Conservation (phyloP, 306 rosid species). For the Astragalus membranaceus region DNA sequence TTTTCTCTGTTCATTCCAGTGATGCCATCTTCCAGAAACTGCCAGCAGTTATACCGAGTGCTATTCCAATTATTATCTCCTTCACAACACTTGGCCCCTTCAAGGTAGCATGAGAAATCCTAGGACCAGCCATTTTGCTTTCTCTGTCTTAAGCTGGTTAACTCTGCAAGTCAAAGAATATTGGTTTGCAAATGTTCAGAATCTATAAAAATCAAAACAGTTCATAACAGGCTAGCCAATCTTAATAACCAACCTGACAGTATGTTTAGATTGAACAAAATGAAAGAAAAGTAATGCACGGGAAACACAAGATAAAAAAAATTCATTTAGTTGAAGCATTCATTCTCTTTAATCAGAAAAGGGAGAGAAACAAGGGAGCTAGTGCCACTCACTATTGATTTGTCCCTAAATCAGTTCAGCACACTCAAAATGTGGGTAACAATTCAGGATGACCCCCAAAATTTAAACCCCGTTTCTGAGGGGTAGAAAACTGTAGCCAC, state of each 20-base stretch:
- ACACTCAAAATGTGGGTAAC: background rate
- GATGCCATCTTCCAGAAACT: slow-evolving; percentile 86
- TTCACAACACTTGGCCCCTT: slow-evolving; percentile 84
- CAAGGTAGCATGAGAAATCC: slow-evolving; percentile 70
- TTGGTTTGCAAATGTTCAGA: background rate
- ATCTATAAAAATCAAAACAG: background rate
- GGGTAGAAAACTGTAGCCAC: background rate
- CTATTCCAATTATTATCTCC: slow-evolving; percentile 54
- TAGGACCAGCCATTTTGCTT: no score
- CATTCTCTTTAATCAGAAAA: background rate
- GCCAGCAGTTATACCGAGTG: slow-evolving; percentile 54
- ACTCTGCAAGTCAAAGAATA: no score
- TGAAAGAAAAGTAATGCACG: background rate
- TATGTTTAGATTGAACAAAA: background rate
- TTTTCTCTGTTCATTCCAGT: slow-evolving; percentile 89
- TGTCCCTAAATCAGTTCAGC: no score
- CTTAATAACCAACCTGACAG: background rate
- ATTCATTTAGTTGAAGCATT: background rate
- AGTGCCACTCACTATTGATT: background rate
- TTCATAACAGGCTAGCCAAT: background rate
- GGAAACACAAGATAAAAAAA: background rate
- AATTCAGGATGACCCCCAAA: background rate
- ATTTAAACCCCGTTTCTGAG: background rate
- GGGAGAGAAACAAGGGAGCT: background rate
- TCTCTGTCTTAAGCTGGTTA: slow-evolving; percentile 22